phyloP scores from a whole-genome alignment of 148 eudicot species.

The Heliamphora exappendiculata region DNA sequence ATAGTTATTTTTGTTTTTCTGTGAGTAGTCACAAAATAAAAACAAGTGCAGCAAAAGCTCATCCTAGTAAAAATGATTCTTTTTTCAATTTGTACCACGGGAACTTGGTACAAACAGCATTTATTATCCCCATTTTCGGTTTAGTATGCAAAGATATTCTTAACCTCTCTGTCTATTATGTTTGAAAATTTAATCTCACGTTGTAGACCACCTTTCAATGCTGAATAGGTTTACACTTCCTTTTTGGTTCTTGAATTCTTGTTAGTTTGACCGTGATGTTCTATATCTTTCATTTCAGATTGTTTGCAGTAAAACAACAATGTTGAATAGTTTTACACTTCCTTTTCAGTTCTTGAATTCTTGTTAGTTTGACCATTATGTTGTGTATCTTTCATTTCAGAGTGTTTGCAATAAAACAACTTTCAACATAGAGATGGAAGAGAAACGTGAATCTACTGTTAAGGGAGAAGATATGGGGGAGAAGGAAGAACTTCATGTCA shows the following conservation, averaged over 20 bases:
- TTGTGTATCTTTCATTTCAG: conserved; percentile 6
- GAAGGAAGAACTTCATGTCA: conserved; percentile 30
- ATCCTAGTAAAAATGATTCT: not conserved
- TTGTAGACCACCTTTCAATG: not conserved
- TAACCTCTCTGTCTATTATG: not conserved
- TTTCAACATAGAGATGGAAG: conserved; percentile 1
- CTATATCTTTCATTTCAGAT: conserved; percentile 7
- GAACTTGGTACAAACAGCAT: not conserved
- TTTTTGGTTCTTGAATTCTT: not conserved
- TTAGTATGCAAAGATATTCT: not conserved
- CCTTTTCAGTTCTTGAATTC: not conserved
- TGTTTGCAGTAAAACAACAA: not conserved
- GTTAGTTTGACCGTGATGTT: not conserved
- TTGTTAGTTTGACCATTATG: not conserved
- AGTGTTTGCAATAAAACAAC: not conserved
- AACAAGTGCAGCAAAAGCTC: not conserved
- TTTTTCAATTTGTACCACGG: not conserved
- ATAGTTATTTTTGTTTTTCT: too few species aligned
- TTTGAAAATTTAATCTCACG: not conserved
- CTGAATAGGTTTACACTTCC: not conserved
- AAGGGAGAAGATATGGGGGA: conserved; percentile 12
- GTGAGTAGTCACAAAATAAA: too few species aligned
- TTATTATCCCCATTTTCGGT: not conserved
- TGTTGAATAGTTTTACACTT: not conserved
- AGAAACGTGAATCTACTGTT: not conserved